Evolutionary conservation across 805 yeast genomes (phyloP).

Genomic region (Dipodascus geniculatus): DNA sequence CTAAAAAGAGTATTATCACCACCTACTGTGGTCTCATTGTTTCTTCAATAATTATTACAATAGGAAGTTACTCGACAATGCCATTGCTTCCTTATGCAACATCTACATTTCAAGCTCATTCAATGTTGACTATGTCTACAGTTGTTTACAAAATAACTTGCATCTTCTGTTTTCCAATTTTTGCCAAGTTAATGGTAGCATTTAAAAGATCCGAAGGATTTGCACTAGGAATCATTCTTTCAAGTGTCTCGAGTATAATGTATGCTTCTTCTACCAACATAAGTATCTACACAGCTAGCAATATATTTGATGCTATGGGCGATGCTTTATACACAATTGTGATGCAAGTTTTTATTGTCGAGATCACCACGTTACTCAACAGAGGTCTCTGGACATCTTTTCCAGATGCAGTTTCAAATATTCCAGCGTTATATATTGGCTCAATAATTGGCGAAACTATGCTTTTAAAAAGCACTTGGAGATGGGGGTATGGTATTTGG

Average conservation of each 20-base stretch:
- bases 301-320: slow-evolving; percentile 29
- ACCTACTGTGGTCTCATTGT: slow-evolving; percentile 27
- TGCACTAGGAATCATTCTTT: slow-evolving; percentile 22
- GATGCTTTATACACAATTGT: slow-evolving; percentile 28
- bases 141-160: slow-evolving; percentile 31
- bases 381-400: slow-evolving; percentile 29
- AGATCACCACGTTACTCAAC: slow-evolving; percentile 30
- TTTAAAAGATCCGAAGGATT: slow-evolving; percentile 32
- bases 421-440: slow-evolving; percentile 29
- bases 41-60: slow-evolving; percentile 25
- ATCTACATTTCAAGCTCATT: slow-evolving; percentile 29
- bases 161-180: slow-evolving; percentile 29
- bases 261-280: slow-evolving; percentile 29
- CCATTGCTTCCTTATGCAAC: slow-evolving; percentile 29
- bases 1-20: slow-evolving; percentile 17
- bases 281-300: slow-evolving; percentile 28
- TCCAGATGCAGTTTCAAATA: slow-evolving; percentile 24
- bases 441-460: slow-evolving; percentile 30
- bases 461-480: slow-evolving; percentile 32
- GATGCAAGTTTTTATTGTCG: slow-evolving; percentile 26
- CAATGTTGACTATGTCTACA: slow-evolving; percentile 30
- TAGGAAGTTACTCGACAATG: slow-evolving; percentile 19
- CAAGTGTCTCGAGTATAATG: slow-evolving; percentile 28
- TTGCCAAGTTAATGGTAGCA: slow-evolving; percentile 33
- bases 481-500: slow-evolving; percentile 44